A percentile compares a stretch with the other conserved stretches of the same genome.
Evolutionary conservation across 495 filamentous ascomycete species (phyloP).

Genomic region (Penicillium crystallinum): DNA sequence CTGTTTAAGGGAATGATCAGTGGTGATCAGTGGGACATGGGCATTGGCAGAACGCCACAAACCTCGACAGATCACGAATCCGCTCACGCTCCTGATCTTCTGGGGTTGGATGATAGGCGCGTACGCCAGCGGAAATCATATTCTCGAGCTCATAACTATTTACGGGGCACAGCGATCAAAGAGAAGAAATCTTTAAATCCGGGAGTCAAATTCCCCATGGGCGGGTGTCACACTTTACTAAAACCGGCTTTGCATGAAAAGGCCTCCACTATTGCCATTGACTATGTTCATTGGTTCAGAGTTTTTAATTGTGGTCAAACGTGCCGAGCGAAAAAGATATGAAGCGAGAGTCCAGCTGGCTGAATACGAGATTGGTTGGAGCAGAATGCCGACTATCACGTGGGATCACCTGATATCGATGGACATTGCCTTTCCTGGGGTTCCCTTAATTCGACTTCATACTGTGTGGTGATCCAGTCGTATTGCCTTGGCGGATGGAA

Average conservation of each 20-base stretch:
- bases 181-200: not conserved
- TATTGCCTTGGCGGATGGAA: no score
- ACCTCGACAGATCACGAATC: slow-evolving; percentile 22
- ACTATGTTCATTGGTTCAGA: not conserved
- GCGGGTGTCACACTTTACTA: not conserved
- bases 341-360: not conserved
- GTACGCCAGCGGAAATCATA: slow-evolving; percentile 11
- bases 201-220: not conserved
- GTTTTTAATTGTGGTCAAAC: not conserved
- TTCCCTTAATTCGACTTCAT: no score
- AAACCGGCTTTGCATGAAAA: not conserved
- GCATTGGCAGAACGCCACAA: not conserved
- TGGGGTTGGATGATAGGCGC: slow-evolving; percentile 9
- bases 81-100: slow-evolving; percentile 17
- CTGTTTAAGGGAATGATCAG: slow-evolving; percentile 6
- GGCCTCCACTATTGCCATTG: not conserved
- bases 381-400: not conserved
- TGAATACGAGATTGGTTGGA: not conserved
- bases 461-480: no score
- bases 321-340: not conserved
- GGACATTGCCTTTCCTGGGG: no score
- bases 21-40: not conserved
- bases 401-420: not conserved
- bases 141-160: not conserved
- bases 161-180: not conserved